These are phyloP conservation scores for Yarrowia sp. DNA, from an alignment of 805 yeast genomes.

Conservation along the genomic window DNA sequence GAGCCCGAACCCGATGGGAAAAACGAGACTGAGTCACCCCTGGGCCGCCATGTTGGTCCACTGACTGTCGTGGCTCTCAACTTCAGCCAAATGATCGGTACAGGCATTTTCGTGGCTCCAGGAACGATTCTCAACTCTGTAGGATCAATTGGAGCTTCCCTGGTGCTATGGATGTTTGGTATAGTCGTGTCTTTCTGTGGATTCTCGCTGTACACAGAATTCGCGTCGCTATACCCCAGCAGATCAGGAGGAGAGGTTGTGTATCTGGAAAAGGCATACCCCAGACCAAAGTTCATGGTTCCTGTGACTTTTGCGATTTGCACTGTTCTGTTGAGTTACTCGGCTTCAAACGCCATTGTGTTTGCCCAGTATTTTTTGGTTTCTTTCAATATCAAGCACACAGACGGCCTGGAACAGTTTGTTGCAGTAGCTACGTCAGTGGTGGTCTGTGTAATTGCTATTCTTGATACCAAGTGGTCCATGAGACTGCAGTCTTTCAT, in stretches of 20 bases:
- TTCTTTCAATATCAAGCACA: neutral
- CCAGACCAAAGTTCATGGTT: conserved; percentile 12
- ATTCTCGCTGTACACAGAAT: conserved; percentile 16
- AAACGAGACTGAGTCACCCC: neutral
- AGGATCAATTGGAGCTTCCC: conserved; percentile 65
- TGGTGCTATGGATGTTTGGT: conserved; percentile 66
- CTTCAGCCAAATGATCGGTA: conserved; percentile 21
- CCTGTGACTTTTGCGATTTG: conserved; percentile 29
- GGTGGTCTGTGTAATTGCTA: conserved; percentile 3
- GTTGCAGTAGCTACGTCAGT: conserved; percentile 19
- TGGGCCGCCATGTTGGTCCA: conserved; percentile 13
- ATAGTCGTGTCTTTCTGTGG: conserved; percentile 20
- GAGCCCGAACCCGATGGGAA: neutral
- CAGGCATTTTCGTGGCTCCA: conserved; percentile 19
- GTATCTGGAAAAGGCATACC: conserved; percentile 22
- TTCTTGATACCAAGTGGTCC: conserved; percentile 17
- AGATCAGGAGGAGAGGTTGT: conserved; percentile 44
- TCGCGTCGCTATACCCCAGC: conserved; percentile 14
- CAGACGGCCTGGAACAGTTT: conserved; percentile 7
- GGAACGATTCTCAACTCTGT: conserved; percentile 56
- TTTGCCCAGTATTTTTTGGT: conserved; percentile 16
- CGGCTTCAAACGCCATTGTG: conserved; percentile 26
- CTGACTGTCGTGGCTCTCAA: conserved; percentile 28
- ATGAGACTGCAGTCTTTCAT: conserved; percentile 14
- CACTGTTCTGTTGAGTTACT: conserved; percentile 4